Percentiles rank a stretch among this genome's conserved stretches.
These are phyloP conservation scores for Erythrophleum fordii DNA, from an alignment of 306 rosid species.

Conservation along the genomic window DNA sequence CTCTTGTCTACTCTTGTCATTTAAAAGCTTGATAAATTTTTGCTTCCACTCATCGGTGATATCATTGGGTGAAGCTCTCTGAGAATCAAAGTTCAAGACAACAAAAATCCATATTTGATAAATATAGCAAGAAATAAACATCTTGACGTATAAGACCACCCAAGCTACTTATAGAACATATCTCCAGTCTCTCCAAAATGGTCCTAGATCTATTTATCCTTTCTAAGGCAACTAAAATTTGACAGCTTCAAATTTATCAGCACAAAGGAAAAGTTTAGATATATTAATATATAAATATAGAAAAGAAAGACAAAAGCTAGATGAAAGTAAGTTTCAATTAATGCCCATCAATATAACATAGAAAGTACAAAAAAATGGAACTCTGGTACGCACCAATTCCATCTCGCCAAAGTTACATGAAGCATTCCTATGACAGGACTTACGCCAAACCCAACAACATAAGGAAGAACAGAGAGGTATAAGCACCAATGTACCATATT, in stretches of 20 bases:
- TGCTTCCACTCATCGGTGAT: constrained; percentile 63
- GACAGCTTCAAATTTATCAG: neutral
- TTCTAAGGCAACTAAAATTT: neutral
- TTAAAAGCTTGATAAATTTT: constrained; percentile 59
- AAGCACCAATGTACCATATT: constrained; percentile 1
- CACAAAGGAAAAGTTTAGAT: neutral
- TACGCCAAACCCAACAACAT: neutral
- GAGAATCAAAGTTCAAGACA: constrained; percentile 38
- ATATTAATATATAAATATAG: neutral
- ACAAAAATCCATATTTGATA: neutral
- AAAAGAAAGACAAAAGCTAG: neutral
- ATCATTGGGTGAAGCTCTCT: constrained; percentile 55
- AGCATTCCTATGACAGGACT: neutral
- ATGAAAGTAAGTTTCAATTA: neutral
- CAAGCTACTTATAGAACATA: neutral
- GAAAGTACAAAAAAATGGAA: neutral
- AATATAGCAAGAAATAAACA: neutral
- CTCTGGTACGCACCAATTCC: neutral
- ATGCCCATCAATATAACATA: neutral
- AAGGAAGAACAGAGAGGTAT: neutral
- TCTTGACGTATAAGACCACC: neutral
- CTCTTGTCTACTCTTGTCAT: constrained; percentile 74
- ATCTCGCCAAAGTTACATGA: neutral
- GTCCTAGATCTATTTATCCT: neutral
- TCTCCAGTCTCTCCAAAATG: neutral